Evolutionary conservation across 2,329 filamentous ascomycete species (phyloP), one percentile per base, ranked within the genome.

Genomic region (Alternaria gansuensis): DNA sequence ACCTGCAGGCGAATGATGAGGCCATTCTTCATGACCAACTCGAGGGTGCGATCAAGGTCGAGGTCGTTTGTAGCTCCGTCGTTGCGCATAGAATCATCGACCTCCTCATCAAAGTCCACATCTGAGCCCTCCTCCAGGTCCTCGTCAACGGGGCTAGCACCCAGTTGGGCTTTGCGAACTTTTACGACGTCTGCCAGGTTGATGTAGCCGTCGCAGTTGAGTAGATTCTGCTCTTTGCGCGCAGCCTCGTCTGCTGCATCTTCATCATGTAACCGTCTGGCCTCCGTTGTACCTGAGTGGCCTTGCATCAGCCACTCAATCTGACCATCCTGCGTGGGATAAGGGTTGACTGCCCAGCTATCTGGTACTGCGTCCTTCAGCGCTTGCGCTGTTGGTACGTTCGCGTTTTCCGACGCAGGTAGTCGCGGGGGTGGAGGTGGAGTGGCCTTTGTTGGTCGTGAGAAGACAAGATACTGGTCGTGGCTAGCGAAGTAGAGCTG

Each of bases 401-500:
- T 77, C 2, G 78, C 75, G 1, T 79, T 78, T 11, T 73, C 70
- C 11, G 78, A 73, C 14, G 77, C 78, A 6, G 79, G 79, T 44
- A 87, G 75, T 58, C 80, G 83, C 2, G 87, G 87, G 23, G 85
- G 85, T 31, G 85, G 82, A 4, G 87, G 87, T 7, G 87, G 79
- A 2, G 70, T 76, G 9, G 85, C 84, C 68, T 84, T 85, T 3
- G 85, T 82, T 10, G 88, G 88, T 51, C 82, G 82, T 57, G 84
- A 84, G 75, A 89, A 90, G 48, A 87, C 79, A 5, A 90, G 75
- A 59, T 83, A 87, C 60, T 88, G 85, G 65, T 89, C 85, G 62
- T 89, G 85, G 0, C 83, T 85, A 40, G 84, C 84, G 67, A 88
- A 90, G 69, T 90, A 90, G 3, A 90, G 77, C 40, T 85, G 81